These are phyloP conservation scores for Neurospora sp. DNA, from an alignment of 495 filamentous ascomycete species.

Conservation along the genomic window DNA sequence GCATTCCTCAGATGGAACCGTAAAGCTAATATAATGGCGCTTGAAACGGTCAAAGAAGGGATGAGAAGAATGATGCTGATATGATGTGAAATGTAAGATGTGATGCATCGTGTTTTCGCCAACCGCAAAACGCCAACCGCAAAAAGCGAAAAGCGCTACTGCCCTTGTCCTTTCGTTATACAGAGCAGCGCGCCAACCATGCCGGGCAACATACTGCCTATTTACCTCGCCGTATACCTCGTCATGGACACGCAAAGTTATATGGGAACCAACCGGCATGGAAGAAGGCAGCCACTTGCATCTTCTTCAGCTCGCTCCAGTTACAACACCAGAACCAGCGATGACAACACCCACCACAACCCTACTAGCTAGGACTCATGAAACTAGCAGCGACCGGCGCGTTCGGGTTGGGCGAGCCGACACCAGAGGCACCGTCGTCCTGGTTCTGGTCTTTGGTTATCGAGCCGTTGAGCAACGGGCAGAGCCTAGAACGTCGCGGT, in stretches of 20 bases:
- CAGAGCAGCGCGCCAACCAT: neutral
- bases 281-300: neutral
- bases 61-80: neutral
- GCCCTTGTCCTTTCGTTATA: neutral
- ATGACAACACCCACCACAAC: neutral
- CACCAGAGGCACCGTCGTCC: constrained; percentile 32
- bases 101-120: neutral
- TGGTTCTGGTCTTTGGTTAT: constrained; percentile 58
- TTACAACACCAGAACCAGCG: neutral
- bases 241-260: neutral
- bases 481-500: constrained; percentile 50
- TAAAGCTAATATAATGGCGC: neutral
- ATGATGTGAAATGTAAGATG: neutral
- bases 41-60: neutral
- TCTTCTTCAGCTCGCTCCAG: neutral
- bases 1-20: neutral
- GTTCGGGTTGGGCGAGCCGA: constrained; percentile 37
- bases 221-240: neutral
- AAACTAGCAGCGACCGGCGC: constrained; percentile 29
- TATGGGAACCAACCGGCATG: neutral
- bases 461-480: constrained; percentile 81
- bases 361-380: constrained; percentile 7
- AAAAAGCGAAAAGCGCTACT: neutral
- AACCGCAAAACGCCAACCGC: neutral
- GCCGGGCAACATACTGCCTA: neutral